Conservation (phyloP, 176 grass and related monocot species). For the Musa acuminata region DNA sequence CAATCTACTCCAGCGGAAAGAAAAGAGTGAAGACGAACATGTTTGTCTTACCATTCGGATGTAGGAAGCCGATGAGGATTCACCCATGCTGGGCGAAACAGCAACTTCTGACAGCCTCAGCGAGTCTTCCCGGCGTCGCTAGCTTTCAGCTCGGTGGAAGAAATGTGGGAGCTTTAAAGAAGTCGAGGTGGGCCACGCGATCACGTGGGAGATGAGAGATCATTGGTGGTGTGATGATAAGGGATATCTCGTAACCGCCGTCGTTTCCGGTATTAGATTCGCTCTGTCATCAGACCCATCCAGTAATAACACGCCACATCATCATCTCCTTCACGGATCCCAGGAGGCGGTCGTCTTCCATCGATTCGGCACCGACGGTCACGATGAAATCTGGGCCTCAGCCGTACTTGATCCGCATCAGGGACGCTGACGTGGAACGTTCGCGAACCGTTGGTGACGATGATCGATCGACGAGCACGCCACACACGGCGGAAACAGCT, state of each 20-base stretch:
- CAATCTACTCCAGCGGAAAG: background rate
- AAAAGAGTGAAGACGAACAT: background rate
- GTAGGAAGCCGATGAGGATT: constrained; percentile 14
- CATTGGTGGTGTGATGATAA: constrained; percentile 7
- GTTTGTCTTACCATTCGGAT: constrained; percentile 14
- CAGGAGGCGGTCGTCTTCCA: background rate
- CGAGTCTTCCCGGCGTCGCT: background rate
- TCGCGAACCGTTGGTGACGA: background rate
- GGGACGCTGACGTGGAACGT: background rate
- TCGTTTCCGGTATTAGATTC: background rate
- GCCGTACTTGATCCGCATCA: too few species aligned
- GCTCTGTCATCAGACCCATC: background rate
- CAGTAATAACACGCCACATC: too few species aligned
- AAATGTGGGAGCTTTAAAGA: background rate
- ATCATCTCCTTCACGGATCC: background rate
- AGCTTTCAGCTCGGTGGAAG: background rate
- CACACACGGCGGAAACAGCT: background rate
- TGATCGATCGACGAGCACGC: background rate
- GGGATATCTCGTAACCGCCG: background rate
- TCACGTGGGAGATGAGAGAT: background rate
- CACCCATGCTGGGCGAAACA: background rate
- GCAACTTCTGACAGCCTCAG: too few species aligned
- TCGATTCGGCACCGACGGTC: background rate
- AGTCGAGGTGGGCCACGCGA: background rate
- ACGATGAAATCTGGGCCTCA: too few species aligned